A percentile compares a stretch with the other conserved stretches of the same genome.
Evolutionary conservation across 441 rosid species (phyloP).

Genomic region (Manihot esculenta): DNA sequence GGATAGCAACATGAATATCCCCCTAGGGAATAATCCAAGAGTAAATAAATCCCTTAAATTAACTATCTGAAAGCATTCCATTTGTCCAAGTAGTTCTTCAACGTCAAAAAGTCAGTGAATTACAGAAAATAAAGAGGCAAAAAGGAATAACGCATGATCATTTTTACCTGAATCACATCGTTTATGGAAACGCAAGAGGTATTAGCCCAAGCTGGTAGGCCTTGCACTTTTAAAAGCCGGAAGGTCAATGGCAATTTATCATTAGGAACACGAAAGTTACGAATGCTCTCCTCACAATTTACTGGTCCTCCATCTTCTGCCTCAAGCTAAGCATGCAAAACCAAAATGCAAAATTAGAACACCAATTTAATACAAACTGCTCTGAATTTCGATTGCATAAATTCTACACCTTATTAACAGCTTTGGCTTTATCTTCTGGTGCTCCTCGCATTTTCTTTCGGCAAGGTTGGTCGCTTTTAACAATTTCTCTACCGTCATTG

Average conservation of each 20-base stretch:
- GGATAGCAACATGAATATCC: conserved; percentile 62
- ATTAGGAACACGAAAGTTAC: conserved; percentile 40
- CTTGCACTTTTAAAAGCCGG: conserved; percentile 70
- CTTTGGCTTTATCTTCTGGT: conserved; percentile 19
- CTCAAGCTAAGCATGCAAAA: conserved; percentile 29
- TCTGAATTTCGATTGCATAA: not conserved
- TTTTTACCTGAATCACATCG: conserved; percentile 79
- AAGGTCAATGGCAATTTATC: conserved; percentile 55
- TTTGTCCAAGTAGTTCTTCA: not conserved
- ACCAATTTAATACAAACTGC: not conserved
- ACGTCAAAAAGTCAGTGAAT: not conserved
- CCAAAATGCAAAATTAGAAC: not conserved
- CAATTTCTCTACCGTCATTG: conserved; percentile 15
- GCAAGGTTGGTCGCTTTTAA: conserved; percentile 23
- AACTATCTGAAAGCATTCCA: conserved; percentile 11
- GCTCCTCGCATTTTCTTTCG: conserved; percentile 50
- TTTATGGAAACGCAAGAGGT: conserved; percentile 74
- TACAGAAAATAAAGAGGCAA: not conserved
- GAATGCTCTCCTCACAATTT: conserved; percentile 42
- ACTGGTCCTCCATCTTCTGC: conserved; percentile 1
- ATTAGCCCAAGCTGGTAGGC: conserved; percentile 86
- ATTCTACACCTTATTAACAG: conserved; percentile 25
- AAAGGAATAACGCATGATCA: not conserved
- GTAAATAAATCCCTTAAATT: not conserved
- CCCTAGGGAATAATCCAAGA: conserved; percentile 45